Conservation (phyloP, 208 protist species). For the Tritrichomonas musculus region DNA sequence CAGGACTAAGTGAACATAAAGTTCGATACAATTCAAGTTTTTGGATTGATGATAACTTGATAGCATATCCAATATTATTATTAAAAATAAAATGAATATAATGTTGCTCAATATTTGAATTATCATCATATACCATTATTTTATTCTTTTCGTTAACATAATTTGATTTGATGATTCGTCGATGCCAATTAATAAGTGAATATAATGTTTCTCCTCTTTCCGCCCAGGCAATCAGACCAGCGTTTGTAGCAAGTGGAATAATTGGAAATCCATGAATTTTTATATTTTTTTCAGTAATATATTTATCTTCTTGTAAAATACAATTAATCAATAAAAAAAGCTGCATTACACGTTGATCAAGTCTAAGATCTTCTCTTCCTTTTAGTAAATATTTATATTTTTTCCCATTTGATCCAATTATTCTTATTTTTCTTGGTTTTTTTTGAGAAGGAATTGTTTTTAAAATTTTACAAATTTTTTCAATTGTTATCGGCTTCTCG, state of each 20-base stretch:
- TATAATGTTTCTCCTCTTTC: conserved; percentile 4
- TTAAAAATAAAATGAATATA: not conserved
- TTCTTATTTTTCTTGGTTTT: not conserved
- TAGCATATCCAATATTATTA: not conserved
- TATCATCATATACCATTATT: no score
- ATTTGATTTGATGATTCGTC: no score
- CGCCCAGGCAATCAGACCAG: not conserved
- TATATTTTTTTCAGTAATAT: not conserved
- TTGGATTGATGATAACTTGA: not conserved
- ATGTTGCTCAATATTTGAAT: no score
- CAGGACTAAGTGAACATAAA: not conserved
- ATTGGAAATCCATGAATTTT: not conserved
- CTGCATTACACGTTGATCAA: conserved; percentile 30
- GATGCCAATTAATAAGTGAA: no score
- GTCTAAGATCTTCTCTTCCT: conserved; percentile 27
- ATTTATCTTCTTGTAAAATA: not conserved
- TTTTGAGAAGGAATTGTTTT: not conserved
- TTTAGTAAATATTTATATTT: conserved; percentile 28
- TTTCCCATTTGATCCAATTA: not conserved
- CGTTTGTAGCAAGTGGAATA: not conserved
- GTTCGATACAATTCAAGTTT: not conserved
- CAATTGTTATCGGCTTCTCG: not conserved
- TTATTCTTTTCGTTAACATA: no score
- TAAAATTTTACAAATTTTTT: not conserved
- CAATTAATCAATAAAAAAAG: conserved; percentile 10